These are phyloP conservation scores for Mantamonas sphyraenae DNA, from an alignment of 78 protist genomes.

Conservation along the genomic window DNA sequence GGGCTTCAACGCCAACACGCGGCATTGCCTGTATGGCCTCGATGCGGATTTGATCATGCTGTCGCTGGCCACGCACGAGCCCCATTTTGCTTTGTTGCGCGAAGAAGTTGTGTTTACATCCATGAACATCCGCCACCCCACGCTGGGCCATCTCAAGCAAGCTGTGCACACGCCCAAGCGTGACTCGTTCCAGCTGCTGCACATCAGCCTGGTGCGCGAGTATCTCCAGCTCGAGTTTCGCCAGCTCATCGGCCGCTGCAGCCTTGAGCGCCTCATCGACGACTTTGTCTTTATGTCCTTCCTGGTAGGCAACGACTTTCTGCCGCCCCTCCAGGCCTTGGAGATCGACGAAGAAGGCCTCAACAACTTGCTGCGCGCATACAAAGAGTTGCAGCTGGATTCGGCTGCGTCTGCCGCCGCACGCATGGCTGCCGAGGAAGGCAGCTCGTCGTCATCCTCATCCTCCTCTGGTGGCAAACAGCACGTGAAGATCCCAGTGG, in stretches of 20 bases:
- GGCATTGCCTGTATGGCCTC: constrained; percentile 78
- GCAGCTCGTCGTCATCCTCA: no score
- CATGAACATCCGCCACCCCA: no score
- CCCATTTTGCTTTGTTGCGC: constrained; percentile 85
- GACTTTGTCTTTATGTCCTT: constrained; percentile 94
- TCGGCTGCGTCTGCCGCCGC: no score
- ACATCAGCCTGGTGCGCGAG: constrained; percentile 42
- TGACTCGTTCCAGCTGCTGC: constrained; percentile 33
- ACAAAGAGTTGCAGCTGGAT: no score
- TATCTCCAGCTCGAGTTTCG: constrained; percentile 41
- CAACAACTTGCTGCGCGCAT: constrained; percentile 34
- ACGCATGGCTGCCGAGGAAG: no score
- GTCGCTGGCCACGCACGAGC: constrained; percentile 97
- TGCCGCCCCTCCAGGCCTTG: constrained; percentile 96
- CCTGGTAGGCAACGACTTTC: constrained; percentile 97
- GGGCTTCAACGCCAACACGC: constrained; percentile 75
- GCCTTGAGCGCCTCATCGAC: constrained; percentile 89
- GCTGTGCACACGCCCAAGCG: no score
- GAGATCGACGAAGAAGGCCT: constrained; percentile 88
- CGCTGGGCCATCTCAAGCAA: no score
- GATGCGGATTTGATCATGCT: constrained; percentile 99
- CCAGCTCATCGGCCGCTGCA: neutral
- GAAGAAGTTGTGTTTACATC: no score
- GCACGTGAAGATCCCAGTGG: no score
- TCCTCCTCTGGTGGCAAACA: no score